Evolutionary conservation across 2,329 filamentous ascomycete genomes (phyloP), one percentile per base, ranked within the genome.

Genomic region (Pseudopyrenochaeta lycopersici): DNA sequence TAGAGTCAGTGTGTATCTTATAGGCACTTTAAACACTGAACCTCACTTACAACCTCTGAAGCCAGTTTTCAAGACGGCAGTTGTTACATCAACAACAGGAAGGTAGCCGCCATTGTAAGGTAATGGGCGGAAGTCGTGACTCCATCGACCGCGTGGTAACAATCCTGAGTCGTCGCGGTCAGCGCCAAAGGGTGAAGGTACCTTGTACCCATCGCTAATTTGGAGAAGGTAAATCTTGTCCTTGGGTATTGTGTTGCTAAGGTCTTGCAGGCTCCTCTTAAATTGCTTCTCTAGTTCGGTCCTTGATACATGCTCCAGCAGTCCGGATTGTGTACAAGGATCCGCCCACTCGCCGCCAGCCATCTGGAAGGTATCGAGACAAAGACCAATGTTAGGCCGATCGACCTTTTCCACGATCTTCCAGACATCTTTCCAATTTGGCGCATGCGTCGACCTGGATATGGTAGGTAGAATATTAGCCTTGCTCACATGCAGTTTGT

Each of bases 351-450:
- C 89, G 1, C 87, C 84, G 0, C 89, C 90, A 0, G 85, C 88
- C 2, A 84, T 88, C 68, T 93, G 89, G 76, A 93, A 93, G 0
- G 89, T 92, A 63, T 94, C 90, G 1, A 94, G 82, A 61, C 90
- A 93, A 0, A 93, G 77, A 0, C 90, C 90, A 10, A 92, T 79
- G 56, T 93, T 92, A 0, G 81, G 78, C 2, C 86, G 76, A 60
- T 90, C 77, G 2, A 87, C 88, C 39, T 79, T 80, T 57, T 83
- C 67, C 3, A 91, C 87, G 11, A 92, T 87, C 2, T 84, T 77
- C 88, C 88, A 92, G 0, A 88, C 87, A 43, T 87, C 81, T 58
- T 82, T 84, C 90, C 90, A 94, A 1, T 77, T 81, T 0, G 87
- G 84, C 0, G 89, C 88, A 43, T 86, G 84, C 0, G 89, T 90